A percentile compares a stretch with the other conserved stretches of the same genome.
Conservation (phyloP, 2,329 filamentous ascomycete genomes). For the Ophiocordyceps camponoti-leonardi region DNA sequence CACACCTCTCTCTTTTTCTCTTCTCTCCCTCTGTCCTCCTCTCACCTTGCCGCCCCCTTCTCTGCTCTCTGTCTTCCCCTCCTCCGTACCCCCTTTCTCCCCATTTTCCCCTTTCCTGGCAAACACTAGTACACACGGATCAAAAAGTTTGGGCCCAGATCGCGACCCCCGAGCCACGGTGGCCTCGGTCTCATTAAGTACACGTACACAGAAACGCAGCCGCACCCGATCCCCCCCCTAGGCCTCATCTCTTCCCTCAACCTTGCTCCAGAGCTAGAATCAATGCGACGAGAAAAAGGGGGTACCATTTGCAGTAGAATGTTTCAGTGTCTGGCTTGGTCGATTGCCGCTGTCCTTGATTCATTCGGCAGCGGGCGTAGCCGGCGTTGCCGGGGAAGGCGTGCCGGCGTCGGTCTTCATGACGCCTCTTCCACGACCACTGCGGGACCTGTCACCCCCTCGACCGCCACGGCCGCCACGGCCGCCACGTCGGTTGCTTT, state of each 20-base stretch:
- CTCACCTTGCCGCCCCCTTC: too few relatives aligned
- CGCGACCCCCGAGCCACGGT: slow-evolving; percentile 10
- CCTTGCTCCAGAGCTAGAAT: slow-evolving; percentile 7
- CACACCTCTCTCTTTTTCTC: too few relatives aligned
- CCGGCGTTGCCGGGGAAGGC: slow-evolving; percentile 32
- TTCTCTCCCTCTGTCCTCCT: too few relatives aligned
- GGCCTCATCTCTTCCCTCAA: slow-evolving; percentile 3
- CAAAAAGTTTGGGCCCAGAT: slow-evolving; percentile 13
- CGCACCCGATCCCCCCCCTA: slow-evolving; percentile 2
- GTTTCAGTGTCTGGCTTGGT: not conserved
- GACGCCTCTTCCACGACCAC: slow-evolving; percentile 37
- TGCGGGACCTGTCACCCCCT: slow-evolving; percentile 38
- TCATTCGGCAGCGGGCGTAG: slow-evolving; percentile 27
- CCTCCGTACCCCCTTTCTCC: not conserved
- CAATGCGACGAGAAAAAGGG: slow-evolving; percentile 4
- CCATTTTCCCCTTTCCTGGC: not conserved
- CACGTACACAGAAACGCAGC: slow-evolving; percentile 11
- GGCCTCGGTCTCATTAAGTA: slow-evolving; percentile 19
- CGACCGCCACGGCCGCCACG: slow-evolving; percentile 41
- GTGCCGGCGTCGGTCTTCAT: slow-evolving; percentile 41
- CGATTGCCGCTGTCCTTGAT: not conserved
- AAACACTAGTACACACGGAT: slow-evolving; percentile 14
- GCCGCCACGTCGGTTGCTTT: slow-evolving; percentile 36
- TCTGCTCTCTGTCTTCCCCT: not conserved
- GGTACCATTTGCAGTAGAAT: not conserved